Base-by-base conservation (phyloP, 139 green algal species). In the Micractinium sp. region DNA sequence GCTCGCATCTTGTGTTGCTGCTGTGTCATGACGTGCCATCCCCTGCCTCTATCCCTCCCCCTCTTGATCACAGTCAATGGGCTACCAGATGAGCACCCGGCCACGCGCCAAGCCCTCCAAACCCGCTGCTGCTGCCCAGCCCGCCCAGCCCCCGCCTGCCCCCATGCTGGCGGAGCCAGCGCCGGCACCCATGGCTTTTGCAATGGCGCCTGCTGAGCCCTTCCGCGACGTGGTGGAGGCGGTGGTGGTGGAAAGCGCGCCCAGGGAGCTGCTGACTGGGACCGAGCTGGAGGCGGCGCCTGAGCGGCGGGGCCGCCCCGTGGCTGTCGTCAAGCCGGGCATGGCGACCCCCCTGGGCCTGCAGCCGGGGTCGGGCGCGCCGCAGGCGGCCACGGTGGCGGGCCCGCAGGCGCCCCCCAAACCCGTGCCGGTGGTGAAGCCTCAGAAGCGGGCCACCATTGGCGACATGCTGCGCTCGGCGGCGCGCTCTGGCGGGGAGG, bases 351-450 rank as follows among this genome's bases (percentile, higher is more conserved):
- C 78, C 1, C 31, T 63, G 29, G 41, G 53, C n/a, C 47, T 71
- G 31, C 80, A 73, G 81, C 56, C n/a, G 19, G 60, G 81, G 23
- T 67, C 20, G 12, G 74, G 77, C 39, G 39, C 27, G 77, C 77
- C 41, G 25, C 69, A 76, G 61, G 38, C 63, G 35, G 82, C 82
- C 0, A 67, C 82, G 12, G 82, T 53, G 60, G 41, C 82, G 39
- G 35, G 36, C 14, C 9, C 63, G 36, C 82, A 29, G 82, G 39
- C 87, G 22, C 36, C 77, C 27, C 25, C 29, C n/a, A 56, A 56
- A 56, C 89, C 89, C 16, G 89, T 91, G 81, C 35, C 89, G n/a
- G 83, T 92, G 56, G 89, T 90, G 25, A 90, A 90, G 83, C 83
- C 89, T 3, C 84, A 88, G 69, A 81, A 81, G 69, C 67, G 69